A percentile compares a stretch with the other conserved stretches of the same genome.
Conservation (phyloP, 495 filamentous ascomycete species). For the Penicillium pancosmium region DNA sequence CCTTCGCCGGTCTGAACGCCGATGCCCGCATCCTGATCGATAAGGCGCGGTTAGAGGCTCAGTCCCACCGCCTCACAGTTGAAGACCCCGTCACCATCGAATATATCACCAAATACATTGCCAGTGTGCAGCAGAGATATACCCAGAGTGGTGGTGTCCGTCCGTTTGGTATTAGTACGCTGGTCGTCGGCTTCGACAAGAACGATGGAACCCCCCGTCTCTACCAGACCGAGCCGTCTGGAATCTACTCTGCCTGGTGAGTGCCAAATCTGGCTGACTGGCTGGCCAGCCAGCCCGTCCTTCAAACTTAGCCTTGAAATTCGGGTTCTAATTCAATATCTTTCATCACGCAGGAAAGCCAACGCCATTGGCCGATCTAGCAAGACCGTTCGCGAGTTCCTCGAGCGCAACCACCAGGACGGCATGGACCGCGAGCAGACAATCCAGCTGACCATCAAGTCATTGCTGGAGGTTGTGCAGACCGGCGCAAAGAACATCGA, state of each 20-base stretch:
- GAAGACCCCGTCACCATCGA: constrained; percentile 97
- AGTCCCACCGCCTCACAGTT: constrained; percentile 96
- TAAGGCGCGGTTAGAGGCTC: constrained; percentile 94
- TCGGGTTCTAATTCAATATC: background rate
- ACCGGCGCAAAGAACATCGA: constrained; percentile 99
- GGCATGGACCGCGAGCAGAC: constrained; percentile 95
- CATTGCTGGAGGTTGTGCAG: constrained; percentile 94
- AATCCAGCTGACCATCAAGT: constrained; percentile 97
- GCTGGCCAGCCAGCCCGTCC: too few species aligned
- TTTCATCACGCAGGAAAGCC: constrained; percentile 74
- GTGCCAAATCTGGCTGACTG: constrained; percentile 19
- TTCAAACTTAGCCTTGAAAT: too few species aligned
- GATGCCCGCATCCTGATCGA: constrained; percentile 97
- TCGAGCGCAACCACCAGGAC: constrained; percentile 96
- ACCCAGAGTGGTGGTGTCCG: constrained; percentile 97
- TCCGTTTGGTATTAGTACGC: constrained; percentile 95
- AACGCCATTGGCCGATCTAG: constrained; percentile 97
- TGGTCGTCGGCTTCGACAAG: constrained; percentile 96
- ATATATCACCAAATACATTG: constrained; percentile 99
- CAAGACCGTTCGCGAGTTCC: constrained; percentile 97
- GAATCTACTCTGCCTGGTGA: constrained; percentile 97
- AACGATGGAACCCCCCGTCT: constrained; percentile 82
- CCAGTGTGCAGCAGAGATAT: constrained; percentile 96
- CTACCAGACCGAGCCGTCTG: constrained; percentile 97
- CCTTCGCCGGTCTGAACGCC: constrained; percentile 95